Evolutionary conservation across 306 rosid genomes (phyloP).

Genomic region (Corylus heterophylla): DNA sequence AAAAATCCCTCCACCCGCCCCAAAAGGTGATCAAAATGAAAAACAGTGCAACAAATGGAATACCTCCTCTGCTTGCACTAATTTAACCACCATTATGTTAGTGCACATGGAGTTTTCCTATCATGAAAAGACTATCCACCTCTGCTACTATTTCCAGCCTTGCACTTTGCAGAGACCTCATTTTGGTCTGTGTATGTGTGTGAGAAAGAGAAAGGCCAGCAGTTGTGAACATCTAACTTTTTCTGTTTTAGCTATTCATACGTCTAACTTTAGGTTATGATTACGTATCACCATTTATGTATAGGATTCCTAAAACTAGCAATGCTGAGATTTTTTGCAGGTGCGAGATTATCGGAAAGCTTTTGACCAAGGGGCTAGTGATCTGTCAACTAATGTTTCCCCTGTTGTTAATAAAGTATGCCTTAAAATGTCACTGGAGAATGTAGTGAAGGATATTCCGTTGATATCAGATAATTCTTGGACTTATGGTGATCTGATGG

Average conservation of each 20-base stretch:
- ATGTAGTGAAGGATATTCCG: constrained; percentile 94
- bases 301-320: neutral
- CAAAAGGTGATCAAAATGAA: neutral
- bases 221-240: neutral
- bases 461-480: constrained; percentile 80
- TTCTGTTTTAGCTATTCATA: neutral
- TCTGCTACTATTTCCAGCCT: neutral
- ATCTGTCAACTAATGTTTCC: constrained; percentile 43
- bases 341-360: constrained; percentile 83
- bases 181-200: neutral
- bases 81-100: neutral
- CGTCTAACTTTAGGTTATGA: neutral
- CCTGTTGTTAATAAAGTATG: constrained; percentile 63
- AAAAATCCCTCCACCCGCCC: neutral
- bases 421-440: constrained; percentile 92
- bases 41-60: neutral
- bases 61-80: neutral
- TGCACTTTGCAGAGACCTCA: neutral
- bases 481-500: constrained; percentile 99
- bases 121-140: neutral
- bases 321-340: constrained; percentile 41
- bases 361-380: constrained; percentile 59
- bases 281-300: neutral
- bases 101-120: neutral
- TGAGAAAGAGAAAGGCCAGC: neutral